Evolutionary conservation across 1,284 basidiomycete genomes (phyloP).

Genomic region (Boletus sp.): DNA sequence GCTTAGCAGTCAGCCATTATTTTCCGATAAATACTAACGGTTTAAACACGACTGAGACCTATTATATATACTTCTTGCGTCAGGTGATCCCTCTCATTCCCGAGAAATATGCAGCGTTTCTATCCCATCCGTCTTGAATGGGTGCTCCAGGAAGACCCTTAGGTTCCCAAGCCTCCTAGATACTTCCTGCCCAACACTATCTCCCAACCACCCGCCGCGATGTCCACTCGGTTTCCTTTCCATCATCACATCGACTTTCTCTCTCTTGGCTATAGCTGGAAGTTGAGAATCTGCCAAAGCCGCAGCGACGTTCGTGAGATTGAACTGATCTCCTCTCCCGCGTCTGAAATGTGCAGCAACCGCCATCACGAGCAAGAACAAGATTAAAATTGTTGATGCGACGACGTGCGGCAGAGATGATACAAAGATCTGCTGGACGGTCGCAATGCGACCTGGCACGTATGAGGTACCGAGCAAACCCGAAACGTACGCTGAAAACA

Average conservation of each 20-base stretch:
- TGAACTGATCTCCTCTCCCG: slow-evolving; percentile 14
- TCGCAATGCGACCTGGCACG: slow-evolving; percentile 16
- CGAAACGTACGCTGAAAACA: slow-evolving; percentile 9
- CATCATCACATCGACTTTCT: not conserved
- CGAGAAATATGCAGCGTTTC: slow-evolving; percentile 14
- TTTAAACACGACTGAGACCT: no score
- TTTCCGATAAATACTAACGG: no score
- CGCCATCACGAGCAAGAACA: slow-evolving; percentile 3
- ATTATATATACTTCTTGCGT: no score
- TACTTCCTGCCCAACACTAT: slow-evolving; percentile 9
- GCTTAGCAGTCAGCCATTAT: no score
- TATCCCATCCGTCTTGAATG: not conserved
- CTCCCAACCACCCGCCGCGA: not conserved
- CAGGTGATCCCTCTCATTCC: no score
- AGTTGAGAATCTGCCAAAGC: slow-evolving; percentile 14
- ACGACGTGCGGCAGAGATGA: slow-evolving; percentile 17
- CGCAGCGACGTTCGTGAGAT: slow-evolving; percentile 15
- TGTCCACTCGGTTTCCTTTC: not conserved
- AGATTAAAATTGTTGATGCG: slow-evolving; percentile 3
- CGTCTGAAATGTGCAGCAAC: slow-evolving; percentile 7
- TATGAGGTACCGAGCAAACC: slow-evolving; percentile 13
- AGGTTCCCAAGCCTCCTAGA: slow-evolving; percentile 4
- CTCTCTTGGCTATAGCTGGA: slow-evolving; percentile 7
- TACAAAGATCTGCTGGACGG: slow-evolving; percentile 9
- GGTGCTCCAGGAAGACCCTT: slow-evolving; percentile 4